Evolutionary conservation across 1,284 basidiomycete genomes (phyloP), one percentile per base, ranked within the genome.

Genomic region (Malassezia psittaci): DNA sequence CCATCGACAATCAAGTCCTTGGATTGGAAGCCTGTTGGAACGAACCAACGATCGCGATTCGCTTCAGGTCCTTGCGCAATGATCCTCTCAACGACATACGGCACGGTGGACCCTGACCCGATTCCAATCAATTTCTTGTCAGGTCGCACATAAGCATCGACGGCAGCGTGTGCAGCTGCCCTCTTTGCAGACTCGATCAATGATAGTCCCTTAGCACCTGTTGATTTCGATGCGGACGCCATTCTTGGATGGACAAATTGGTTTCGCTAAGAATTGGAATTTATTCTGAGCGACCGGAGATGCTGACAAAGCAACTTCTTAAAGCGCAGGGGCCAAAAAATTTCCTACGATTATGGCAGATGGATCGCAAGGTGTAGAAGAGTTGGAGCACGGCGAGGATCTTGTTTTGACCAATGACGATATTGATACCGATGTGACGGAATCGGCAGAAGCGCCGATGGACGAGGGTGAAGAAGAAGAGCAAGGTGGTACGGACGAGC

Each of bases 31-130:
- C 91, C 88, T 11, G 72, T 74, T 11, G 72, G 72, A 12, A 74
- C 61, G 52, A 74, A 74, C 68, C 68, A 76, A 21, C 76, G 69
- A 45, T 69, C 81, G 66, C 81, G 81, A 79, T 98, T 98, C 35
- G 82, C 79, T 45, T 82, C 81, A 13, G 75, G 63, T 11, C 90
- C 90, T 75, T 96, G 90, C 61, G 86, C 82, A 8, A 90, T 81
- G 58, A 98, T 93, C 39, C 91, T 82, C 69, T 98, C 91, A 36
- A 98, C 90, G 52, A 96, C 91, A 73, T 94, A 98, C 1, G 91
- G 91, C 0, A 99, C 93, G 0, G 94, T 99, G 1, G 90, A 94
- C 33, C 93, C 67, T 0, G 66, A 71, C 11, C 74, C 74, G 35
- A 75, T 75, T 42, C 56, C 48, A 77, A 83, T 65, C 66, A 88